These are phyloP conservation scores for Chaetomium tenue DNA, from an alignment of 495 filamentous ascomycete genomes.

Conservation along the genomic window DNA sequence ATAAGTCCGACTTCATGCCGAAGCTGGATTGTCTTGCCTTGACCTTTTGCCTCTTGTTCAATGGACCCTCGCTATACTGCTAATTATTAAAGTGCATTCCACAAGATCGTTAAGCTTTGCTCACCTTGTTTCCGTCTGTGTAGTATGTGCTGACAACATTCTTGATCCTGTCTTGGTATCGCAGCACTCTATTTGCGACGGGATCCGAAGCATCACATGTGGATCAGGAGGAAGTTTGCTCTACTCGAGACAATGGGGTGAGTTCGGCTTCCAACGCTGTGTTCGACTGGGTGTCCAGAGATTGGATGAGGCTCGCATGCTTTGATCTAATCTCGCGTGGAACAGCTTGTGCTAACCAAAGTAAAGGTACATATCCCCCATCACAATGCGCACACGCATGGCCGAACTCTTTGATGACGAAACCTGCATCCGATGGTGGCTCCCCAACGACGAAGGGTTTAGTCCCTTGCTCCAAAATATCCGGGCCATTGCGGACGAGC, in stretches of 20 bases:
- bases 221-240: conserved; percentile 77
- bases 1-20: too few relatives aligned
- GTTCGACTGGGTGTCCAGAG: neutral
- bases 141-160: too few relatives aligned
- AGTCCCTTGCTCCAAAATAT: conserved; percentile 69
- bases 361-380: conserved; percentile 75
- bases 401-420: conserved; percentile 67
- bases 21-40: too few relatives aligned
- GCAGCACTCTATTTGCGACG: conserved; percentile 74
- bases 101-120: too few relatives aligned
- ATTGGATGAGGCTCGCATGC: neutral
- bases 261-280: conserved; percentile 38
- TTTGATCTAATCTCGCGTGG: neutral
- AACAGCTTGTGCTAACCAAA: neutral
- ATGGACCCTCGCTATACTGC: too few relatives aligned
- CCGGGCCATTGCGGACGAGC: conserved; percentile 72
- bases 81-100: too few relatives aligned
- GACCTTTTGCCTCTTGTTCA: too few relatives aligned
- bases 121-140: too few relatives aligned
- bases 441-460: conserved; percentile 75
- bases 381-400: conserved; percentile 69
- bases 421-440: conserved; percentile 77
- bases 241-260: conserved; percentile 79
- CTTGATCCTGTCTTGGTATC: conserved; percentile 72
- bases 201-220: conserved; percentile 71